Base-by-base conservation (phyloP, 2,329 filamentous ascomycete species). In the Cryoendolithus antarcticus region DNA sequence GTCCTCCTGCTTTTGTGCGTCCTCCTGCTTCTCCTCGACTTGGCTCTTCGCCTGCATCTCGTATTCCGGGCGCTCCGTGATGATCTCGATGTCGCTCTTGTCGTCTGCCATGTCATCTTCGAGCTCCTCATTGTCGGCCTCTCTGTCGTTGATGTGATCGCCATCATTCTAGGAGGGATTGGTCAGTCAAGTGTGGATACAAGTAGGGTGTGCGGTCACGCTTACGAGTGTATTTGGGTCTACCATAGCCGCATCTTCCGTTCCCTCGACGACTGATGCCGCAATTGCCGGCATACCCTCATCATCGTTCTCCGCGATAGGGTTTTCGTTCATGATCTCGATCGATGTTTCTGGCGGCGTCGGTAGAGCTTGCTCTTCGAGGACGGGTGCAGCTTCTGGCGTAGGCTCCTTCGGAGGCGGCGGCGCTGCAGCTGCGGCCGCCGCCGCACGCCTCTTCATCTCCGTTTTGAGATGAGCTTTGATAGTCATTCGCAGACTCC, bases 381-480 rank as follows among this genome's bases (percentile, higher is more conserved):
- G 36, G n/a, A 32, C 34, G 11, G 11, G 10, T 31, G 11, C 35
- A 10, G 28, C 29, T 32, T 33, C 29, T 32, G 15, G 15, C 5
- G 15, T 15, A 6, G 21, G 36, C 30, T 28, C 38, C 6, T 35
- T 27, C 8, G 42, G 46, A 24, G 46, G 38, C 24, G 43, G 41
- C n/a, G 40, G 36, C 13, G 21, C 34, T 9, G 30, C 42, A 29
- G 38, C 32, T 32, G 44, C 31, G 15, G 54, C 48, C 4, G 57
- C 53, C 55, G 88, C 62, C 52, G 88, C 82, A 45, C 82, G 75
- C 62, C 93, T 93, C 70, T 93, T 93, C 61, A 93, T 83, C 50
- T 86, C 83, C 0, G 82, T 93, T 53, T 88, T 83, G 35, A 98
- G 64, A 56, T 93, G 98, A 9, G 91, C 84, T 50, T 84, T 82